Percentiles rank a stretch among this genome's conserved stretches.
These are phyloP conservation scores for Penicillium brasilianum DNA, from an alignment of 2,329 filamentous ascomycete species.

Conservation along the genomic window DNA sequence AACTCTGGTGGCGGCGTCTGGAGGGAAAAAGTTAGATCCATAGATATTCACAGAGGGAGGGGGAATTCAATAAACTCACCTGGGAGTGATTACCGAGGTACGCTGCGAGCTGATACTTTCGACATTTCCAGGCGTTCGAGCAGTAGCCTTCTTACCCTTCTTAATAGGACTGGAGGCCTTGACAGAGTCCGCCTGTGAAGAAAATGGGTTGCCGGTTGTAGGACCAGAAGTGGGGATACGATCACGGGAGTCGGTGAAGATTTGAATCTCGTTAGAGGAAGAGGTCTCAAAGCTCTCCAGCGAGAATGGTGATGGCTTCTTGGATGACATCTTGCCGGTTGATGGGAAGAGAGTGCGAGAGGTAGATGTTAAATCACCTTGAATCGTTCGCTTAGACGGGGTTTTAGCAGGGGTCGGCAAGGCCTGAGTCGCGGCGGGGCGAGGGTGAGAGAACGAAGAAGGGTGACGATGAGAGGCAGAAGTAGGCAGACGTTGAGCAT, in stretches of 20 bases:
- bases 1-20: not conserved
- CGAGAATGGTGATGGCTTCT: slow-evolving; percentile 52
- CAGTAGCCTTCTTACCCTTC: not conserved
- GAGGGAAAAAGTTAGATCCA: not conserved
- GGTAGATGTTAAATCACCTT: slow-evolving; percentile 52
- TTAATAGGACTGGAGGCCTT: not conserved
- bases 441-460: slow-evolving; percentile 30
- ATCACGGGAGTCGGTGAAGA: slow-evolving; percentile 69
- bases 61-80: not conserved
- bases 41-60: not conserved
- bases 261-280: slow-evolving; percentile 49
- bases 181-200: not conserved
- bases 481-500: slow-evolving; percentile 27
- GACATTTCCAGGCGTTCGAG: not conserved
- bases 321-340: slow-evolving; percentile 55
- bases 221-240: slow-evolving; percentile 60
- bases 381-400: slow-evolving; percentile 58
- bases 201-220: slow-evolving; percentile 61
- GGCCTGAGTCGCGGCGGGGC: slow-evolving; percentile 46
- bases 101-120: not conserved
- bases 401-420: slow-evolving; percentile 68
- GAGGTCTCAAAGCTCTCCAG: slow-evolving; percentile 51
- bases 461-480: slow-evolving; percentile 1
- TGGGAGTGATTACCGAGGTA: not conserved
- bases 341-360: slow-evolving; percentile 61